Conservation (phyloP, 1,284 basidiomycete genomes). For the Leccinum huronense region DNA sequence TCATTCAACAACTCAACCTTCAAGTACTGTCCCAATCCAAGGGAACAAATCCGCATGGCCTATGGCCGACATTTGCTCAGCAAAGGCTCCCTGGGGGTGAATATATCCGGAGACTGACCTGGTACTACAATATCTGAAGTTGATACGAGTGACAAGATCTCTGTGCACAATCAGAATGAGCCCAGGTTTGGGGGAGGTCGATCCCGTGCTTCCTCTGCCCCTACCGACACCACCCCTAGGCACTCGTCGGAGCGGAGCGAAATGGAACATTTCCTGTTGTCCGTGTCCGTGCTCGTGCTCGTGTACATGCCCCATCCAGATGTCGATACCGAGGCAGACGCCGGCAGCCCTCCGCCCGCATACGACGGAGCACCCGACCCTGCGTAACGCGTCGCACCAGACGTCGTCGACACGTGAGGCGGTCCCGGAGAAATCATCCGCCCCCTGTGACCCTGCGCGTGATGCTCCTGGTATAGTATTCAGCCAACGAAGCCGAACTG, state of each 20-base stretch:
- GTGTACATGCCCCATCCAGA: slow-evolving; percentile 22
- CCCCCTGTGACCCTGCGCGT: slow-evolving; percentile 19
- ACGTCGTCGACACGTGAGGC: slow-evolving; percentile 18
- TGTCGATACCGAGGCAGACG: slow-evolving; percentile 1
- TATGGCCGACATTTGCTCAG: slow-evolving; percentile 29
- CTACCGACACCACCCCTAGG: slow-evolving; percentile 11
- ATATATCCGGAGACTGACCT: slow-evolving; percentile 43
- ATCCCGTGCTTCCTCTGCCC: slow-evolving; percentile 9
- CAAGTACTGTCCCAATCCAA: slow-evolving; percentile 76
- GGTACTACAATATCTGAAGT: slow-evolving; percentile 77
- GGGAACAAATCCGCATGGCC: slow-evolving; percentile 69
- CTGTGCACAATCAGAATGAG: slow-evolving; percentile 37
- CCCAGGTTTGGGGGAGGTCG: slow-evolving; percentile 9
- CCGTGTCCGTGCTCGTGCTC: slow-evolving; percentile 3
- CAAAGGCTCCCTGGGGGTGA: neutral
- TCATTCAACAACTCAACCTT: slow-evolving; percentile 61
- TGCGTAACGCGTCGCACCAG: slow-evolving; percentile 18
- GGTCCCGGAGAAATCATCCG: slow-evolving; percentile 24
- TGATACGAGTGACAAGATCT: slow-evolving; percentile 86
- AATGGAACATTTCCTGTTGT: slow-evolving; percentile 49
- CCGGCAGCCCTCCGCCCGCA: slow-evolving; percentile 4
- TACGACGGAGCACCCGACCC: slow-evolving; percentile 16
- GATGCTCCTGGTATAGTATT: slow-evolving; percentile 25
- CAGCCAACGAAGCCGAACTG: slow-evolving; percentile 21
- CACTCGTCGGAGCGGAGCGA: slow-evolving; percentile 51